Evolutionary conservation across 2,329 filamentous ascomycete genomes (phyloP).

Genomic region (Sporothrix globosa): DNA sequence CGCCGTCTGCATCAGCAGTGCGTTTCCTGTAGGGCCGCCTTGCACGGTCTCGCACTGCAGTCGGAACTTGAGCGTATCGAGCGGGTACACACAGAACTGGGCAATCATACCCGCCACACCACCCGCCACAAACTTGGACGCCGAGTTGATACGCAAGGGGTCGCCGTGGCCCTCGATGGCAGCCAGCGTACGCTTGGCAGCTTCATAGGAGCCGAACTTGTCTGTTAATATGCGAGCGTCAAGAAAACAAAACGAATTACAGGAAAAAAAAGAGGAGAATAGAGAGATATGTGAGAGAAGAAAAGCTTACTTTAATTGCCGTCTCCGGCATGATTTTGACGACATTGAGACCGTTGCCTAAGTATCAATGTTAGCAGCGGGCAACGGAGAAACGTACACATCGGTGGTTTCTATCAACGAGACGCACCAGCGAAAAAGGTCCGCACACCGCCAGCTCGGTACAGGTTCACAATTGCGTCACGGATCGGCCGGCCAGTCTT

Average conservation of each 20-base stretch:
- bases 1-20: slow-evolving; percentile 79
- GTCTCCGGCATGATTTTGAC: slow-evolving; percentile 99
- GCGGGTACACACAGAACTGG: slow-evolving; percentile 93
- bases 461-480: slow-evolving; percentile 75
- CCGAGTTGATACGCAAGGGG: slow-evolving; percentile 74
- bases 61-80: slow-evolving; percentile 79
- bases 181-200: slow-evolving; percentile 84
- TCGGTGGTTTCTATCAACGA: not conserved
- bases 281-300: not conserved
- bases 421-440: slow-evolving; percentile 87
- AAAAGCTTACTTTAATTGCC: slow-evolving; percentile 70
- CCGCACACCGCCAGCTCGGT: slow-evolving; percentile 80
- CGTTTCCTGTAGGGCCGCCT: slow-evolving; percentile 80
- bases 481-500: slow-evolving; percentile 70
- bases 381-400: not conserved
- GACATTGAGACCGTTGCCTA: slow-evolving; percentile 94
- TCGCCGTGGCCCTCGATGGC: slow-evolving; percentile 86
- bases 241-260: not conserved
- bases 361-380: slow-evolving; percentile 25
- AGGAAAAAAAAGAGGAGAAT: not conserved
- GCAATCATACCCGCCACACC: slow-evolving; percentile 92
- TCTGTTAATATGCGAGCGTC: not conserved
- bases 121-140: slow-evolving; percentile 88
- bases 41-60: slow-evolving; percentile 94
- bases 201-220: slow-evolving; percentile 91